Conservation (phyloP, 2,329 filamentous ascomycete species). For the Atkinsonella hypoxylon region DNA sequence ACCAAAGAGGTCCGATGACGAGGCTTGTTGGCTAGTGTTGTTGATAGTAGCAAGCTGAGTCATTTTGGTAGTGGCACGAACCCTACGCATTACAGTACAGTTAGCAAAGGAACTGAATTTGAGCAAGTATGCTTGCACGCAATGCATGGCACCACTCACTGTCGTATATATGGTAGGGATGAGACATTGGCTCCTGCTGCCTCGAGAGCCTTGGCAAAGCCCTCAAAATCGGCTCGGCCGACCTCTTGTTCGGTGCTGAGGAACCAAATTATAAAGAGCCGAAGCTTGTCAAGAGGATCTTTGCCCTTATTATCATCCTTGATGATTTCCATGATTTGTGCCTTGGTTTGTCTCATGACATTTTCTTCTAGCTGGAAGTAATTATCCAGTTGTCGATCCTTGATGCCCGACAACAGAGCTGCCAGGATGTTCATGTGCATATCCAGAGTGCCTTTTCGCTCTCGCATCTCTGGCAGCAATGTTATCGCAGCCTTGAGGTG, state of each 20-base stretch:
- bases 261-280: conserved; percentile 95
- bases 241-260: conserved; percentile 87
- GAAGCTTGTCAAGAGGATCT: conserved; percentile 76
- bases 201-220: conserved; percentile 74
- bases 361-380: conserved; percentile 94
- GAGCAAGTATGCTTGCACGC: neutral
- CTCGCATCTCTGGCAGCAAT: conserved; percentile 77
- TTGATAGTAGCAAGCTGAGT: conserved; percentile 93
- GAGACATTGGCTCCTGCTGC: conserved; percentile 64
- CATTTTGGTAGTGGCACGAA: conserved; percentile 93
- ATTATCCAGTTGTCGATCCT: conserved; percentile 88
- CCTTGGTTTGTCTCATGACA: conserved; percentile 80
- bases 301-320: conserved; percentile 72
- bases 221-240: conserved; percentile 66
- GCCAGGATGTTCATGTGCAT: conserved; percentile 99
- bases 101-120: neutral
- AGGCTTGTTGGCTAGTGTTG: conserved; percentile 42
- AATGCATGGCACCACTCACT: conserved; percentile 38
- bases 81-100: conserved; percentile 32
- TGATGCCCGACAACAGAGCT: conserved; percentile 65
- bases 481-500: conserved; percentile 96
- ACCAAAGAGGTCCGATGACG: conserved; percentile 71
- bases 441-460: conserved; percentile 84
- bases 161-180: conserved; percentile 74
- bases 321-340: conserved; percentile 78